Percentiles rank a stretch among this genome's conserved stretches.
Conservation (phyloP, 108 stramenopile species). For the Hondaea fermentalgiana region DNA sequence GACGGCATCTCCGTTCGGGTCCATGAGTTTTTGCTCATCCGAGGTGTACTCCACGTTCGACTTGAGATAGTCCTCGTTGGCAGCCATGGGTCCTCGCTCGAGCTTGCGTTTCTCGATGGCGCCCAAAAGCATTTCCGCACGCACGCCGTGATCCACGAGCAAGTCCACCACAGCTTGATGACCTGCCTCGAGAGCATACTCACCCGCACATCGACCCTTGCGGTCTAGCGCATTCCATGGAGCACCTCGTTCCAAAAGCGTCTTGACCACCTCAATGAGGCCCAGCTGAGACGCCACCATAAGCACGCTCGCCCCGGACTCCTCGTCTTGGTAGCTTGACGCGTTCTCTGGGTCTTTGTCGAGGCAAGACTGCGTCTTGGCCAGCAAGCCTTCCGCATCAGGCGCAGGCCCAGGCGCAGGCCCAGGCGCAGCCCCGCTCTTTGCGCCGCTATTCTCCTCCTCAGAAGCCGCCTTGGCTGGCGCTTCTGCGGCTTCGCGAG, state of each 20-base stretch:
- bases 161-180: slow-evolving; percentile 70
- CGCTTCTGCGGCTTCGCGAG: too few species aligned
- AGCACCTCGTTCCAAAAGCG: slow-evolving; percentile 36
- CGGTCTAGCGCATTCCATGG: slow-evolving; percentile 86
- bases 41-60: slow-evolving; percentile 54
- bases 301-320: not conserved
- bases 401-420: too few species aligned
- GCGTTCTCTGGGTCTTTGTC: not conserved
- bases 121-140: slow-evolving; percentile 57
- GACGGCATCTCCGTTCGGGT: slow-evolving; percentile 60
- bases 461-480: too few species aligned
- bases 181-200: slow-evolving; percentile 64
- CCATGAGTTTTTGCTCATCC: slow-evolving; percentile 40
- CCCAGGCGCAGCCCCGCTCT: too few species aligned
- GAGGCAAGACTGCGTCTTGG: not conserved
- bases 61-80: slow-evolving; percentile 57
- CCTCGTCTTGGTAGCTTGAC: not conserved
- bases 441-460: too few species aligned
- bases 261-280: not conserved
- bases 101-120: slow-evolving; percentile 17
- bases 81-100: not conserved
- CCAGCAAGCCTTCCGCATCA: not conserved
- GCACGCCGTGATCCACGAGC: slow-evolving; percentile 55
- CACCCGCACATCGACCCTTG: slow-evolving; percentile 69
- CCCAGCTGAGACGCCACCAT: slow-evolving; percentile 12